These are phyloP conservation scores for Irpex sp. DNA, from an alignment of 1,284 basidiomycete genomes.

Conservation along the genomic window DNA sequence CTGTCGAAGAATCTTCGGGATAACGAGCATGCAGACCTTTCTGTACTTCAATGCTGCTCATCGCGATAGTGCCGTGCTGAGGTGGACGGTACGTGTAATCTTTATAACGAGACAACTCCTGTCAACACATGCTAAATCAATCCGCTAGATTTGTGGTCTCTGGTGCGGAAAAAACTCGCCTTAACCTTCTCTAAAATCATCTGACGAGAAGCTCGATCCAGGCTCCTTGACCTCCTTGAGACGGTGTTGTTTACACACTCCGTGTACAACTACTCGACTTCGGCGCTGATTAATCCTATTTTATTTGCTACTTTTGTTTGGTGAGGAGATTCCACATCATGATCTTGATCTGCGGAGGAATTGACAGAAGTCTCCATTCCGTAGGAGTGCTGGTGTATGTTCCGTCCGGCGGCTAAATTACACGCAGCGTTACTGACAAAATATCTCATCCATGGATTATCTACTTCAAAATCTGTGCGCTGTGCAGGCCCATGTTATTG, in stretches of 20 bases:
- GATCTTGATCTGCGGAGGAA: neutral
- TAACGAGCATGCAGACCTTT: neutral
- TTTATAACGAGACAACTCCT: neutral
- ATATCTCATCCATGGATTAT: neutral
- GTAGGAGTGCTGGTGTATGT: neutral
- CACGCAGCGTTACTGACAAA: neutral
- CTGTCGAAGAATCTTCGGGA: neutral
- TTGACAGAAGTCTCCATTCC: neutral
- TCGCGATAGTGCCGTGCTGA: neutral
- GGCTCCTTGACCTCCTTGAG: neutral
- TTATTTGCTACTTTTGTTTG: neutral
- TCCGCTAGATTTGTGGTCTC: neutral
- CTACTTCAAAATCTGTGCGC: neutral
- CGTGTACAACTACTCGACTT: neutral
- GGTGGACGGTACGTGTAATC: neutral
- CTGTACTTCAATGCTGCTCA: neutral
- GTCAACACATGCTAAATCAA: neutral
- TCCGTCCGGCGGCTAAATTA: neutral
- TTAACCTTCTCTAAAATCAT: neutral
- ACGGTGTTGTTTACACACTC: neutral
- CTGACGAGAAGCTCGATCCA: neutral
- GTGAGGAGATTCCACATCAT: neutral
- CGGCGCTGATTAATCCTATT: neutral
- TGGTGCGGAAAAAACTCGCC: neutral
- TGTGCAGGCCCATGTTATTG: neutral